Percentiles rank a stretch among this genome's conserved stretches.
Evolutionary conservation across 2,329 filamentous ascomycete species (phyloP).

Genomic region (Colletotrichum lindemuthianum): DNA sequence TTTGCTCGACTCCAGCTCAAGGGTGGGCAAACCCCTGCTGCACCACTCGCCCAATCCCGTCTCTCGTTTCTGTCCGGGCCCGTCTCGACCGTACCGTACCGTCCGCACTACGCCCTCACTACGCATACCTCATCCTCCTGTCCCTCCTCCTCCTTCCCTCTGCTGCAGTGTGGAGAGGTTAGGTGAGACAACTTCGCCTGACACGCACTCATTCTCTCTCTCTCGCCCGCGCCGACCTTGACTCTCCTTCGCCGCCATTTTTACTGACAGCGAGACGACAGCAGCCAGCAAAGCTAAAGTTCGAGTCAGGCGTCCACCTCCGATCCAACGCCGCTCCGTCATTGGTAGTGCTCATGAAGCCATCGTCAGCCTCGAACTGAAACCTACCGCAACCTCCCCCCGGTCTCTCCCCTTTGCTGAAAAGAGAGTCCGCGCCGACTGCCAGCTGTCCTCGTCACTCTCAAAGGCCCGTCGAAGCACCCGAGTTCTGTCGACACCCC

Average conservation of each 20-base stretch:
- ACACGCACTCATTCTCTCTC: slow-evolving; percentile 26
- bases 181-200: slow-evolving; percentile 35
- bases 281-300: slow-evolving; percentile 10
- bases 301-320: slow-evolving; percentile 17
- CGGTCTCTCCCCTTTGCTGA: slow-evolving; percentile 5
- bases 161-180: slow-evolving; percentile 29
- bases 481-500: slow-evolving; percentile 30
- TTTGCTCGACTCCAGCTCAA: slow-evolving; percentile 28
- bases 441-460: slow-evolving; percentile 14
- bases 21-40: slow-evolving; percentile 31
- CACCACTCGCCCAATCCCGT: slow-evolving; percentile 32
- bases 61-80: slow-evolving; percentile 23
- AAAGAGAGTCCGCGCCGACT: slow-evolving; percentile 11
- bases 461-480: slow-evolving; percentile 9
- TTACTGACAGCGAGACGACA: slow-evolving; percentile 6
- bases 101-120: slow-evolving; percentile 8
- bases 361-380: slow-evolving; percentile 33
- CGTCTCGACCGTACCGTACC: slow-evolving; percentile 4
- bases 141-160: slow-evolving; percentile 26
- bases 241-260: slow-evolving; percentile 24
- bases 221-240: slow-evolving; percentile 12
- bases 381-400: slow-evolving; percentile 29
- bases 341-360: slow-evolving; percentile 33
- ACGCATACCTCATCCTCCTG: slow-evolving; percentile 18
- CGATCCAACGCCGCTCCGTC: slow-evolving; percentile 16